Base-by-base conservation (phyloP, 345 rosid species). In the Balakata baccata region DNA sequence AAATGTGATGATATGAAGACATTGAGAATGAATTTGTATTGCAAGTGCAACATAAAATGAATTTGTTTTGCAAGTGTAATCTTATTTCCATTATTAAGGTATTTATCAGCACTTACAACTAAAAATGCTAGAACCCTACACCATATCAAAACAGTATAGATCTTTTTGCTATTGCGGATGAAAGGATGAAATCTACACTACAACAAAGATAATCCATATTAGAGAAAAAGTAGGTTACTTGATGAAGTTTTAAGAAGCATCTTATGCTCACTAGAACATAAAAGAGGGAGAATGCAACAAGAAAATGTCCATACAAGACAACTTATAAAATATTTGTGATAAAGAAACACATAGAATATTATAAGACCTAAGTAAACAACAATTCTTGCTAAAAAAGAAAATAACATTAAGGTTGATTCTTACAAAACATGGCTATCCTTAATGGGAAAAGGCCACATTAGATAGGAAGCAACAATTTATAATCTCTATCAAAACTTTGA, bases 161-260 rank as follows among this genome's bases (percentile, higher is more conserved):
- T 85, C 87, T 86, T 93, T 86, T 90, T 96, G 89, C 88, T 89
- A 87, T 96, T 91, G 81, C 90, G 78, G 80, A 93, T 78, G 88
- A 96, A 96, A 65, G 99, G 99, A 84, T 96, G 97, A 81, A 93
- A 93, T 49, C 95, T 93, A 98, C 99, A 96, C 99, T 93, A 93
- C 84, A 84, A 84, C n/a, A 71, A 60, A 46, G 7, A 78, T 5
- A 25, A 7, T 53, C 58, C 54, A 57, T 4, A 56, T 77, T 57
- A 79, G 49, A 75, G 49, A 60, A 6, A 39, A 4, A 43, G 16
- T 16, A 50, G 66, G 70, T 60, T 59, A 37, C 0, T 34, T 23
- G 46, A 53, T 0, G 11, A 9, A 11, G 11, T 38, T 16, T 41
- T 64, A 34, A 47, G 22, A 74, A 46, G 38, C 11, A 56, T 20